Conservation (phyloP, 1,139 yeast genomes). For the Tardiomyces digboiensis region DNA sequence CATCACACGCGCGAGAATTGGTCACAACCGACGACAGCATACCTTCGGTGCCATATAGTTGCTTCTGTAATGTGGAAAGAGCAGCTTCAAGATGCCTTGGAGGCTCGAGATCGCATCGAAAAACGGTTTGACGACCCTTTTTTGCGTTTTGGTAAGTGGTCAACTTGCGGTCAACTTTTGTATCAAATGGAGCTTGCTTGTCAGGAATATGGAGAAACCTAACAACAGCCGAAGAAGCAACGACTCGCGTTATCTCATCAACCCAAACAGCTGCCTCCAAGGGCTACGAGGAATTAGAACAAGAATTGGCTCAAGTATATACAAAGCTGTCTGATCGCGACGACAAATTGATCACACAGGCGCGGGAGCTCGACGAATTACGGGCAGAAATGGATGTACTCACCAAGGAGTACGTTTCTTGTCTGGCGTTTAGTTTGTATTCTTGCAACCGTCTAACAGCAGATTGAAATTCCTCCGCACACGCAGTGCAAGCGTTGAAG, state of each 20-base stretch:
- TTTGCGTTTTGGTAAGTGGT: background rate
- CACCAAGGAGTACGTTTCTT: background rate
- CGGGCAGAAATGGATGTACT: background rate
- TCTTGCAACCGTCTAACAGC: background rate
- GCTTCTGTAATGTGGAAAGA: background rate
- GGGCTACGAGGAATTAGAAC: background rate
- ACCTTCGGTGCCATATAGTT: background rate
- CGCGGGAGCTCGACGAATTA: background rate
- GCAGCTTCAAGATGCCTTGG: background rate
- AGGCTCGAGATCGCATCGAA: slow-evolving; percentile 1
- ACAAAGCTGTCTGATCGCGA: background rate
- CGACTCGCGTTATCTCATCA: background rate
- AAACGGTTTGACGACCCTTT: background rate
- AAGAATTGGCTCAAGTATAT: background rate
- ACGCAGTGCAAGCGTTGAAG: background rate
- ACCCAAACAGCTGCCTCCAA: background rate
- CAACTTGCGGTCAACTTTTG: no score
- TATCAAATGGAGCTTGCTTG: no score
- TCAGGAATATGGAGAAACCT: background rate
- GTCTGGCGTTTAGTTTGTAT: background rate
- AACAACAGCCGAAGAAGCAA: background rate
- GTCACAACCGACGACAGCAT: background rate
- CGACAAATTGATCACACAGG: background rate
- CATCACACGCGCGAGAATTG: no score
- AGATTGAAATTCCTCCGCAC: background rate